Evolutionary conservation across 2,329 filamentous ascomycete genomes (phyloP).

Genomic region (Beauveria australis): DNA sequence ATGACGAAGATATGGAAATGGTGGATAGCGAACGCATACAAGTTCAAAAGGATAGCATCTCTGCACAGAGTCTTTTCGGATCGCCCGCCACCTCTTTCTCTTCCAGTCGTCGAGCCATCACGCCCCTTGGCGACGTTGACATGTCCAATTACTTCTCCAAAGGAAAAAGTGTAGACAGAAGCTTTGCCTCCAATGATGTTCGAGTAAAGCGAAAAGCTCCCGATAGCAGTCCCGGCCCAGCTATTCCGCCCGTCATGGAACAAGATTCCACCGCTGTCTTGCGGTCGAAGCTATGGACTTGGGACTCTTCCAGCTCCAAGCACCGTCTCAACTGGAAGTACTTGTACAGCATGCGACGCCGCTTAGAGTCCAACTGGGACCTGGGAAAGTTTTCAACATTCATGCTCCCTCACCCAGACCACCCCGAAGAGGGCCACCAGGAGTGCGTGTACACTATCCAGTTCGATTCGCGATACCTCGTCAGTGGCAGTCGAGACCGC

Average conservation of each 20-base stretch:
- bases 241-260: conserved; percentile 21
- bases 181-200: conserved; percentile 20
- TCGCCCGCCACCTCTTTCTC: conserved; percentile 26
- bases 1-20: conserved; percentile 47
- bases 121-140: conserved; percentile 23
- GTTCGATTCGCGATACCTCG: conserved; percentile 74
- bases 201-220: conserved; percentile 30
- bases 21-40: conserved; percentile 26
- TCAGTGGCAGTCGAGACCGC: conserved; percentile 86
- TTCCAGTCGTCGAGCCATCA: conserved; percentile 18
- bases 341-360: conserved; percentile 78
- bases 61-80: conserved; percentile 26
- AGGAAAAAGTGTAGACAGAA: conserved; percentile 23
- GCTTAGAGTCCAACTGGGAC: conserved; percentile 87
- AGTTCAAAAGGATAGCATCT: conserved; percentile 17
- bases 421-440: conserved; percentile 73
- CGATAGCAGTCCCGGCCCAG: conserved; percentile 24
- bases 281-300: conserved; percentile 42
- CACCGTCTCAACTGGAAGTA: conserved; percentile 85
- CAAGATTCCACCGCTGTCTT: conserved; percentile 27
- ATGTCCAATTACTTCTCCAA: conserved; percentile 21
- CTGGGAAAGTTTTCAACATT: conserved; percentile 76
- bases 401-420: conserved; percentile 76
- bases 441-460: conserved; percentile 96
- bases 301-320: conserved; percentile 37